phyloP scores from a whole-genome alignment of 2,329 filamentous ascomycete genomes.

The Beauveria brongniartii region DNA sequence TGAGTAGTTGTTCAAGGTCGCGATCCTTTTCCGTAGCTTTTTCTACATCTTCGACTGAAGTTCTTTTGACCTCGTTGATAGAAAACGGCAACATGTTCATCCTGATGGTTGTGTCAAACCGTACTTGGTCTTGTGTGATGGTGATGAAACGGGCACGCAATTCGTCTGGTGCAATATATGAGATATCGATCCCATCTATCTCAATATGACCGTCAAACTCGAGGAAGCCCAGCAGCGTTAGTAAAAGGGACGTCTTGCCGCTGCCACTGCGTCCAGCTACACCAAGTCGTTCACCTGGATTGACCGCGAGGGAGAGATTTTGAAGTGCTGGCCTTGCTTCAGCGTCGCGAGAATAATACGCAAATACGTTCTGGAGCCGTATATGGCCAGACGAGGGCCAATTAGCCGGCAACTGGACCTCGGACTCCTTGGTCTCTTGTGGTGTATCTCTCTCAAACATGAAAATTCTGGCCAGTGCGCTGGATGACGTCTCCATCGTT shows the following conservation, averaged over 20 bases:
- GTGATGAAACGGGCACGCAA: conserved; percentile 33
- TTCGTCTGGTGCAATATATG: conserved; percentile 27
- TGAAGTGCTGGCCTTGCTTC: neutral
- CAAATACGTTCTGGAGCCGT: neutral
- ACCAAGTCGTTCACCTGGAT: conserved; percentile 34
- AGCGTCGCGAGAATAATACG: neutral
- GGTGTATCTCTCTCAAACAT: neutral
- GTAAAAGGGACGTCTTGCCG: conserved; percentile 38
- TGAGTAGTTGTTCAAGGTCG: conserved; percentile 28
- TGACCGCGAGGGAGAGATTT: conserved; percentile 1
- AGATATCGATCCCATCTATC: conserved; percentile 35
- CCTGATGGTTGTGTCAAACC: conserved; percentile 33
- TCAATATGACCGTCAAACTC: conserved; percentile 25
- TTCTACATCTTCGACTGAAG: neutral
- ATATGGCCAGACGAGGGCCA: neutral
- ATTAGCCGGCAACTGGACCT: neutral
- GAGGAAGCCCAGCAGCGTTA: conserved; percentile 37
- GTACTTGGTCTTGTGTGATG: conserved; percentile 37
- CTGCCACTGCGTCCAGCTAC: conserved; percentile 41
- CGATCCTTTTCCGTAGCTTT: conserved; percentile 13
- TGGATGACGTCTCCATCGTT: neutral
- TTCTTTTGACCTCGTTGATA: neutral
- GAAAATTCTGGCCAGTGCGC: neutral
- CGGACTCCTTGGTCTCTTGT: neutral
- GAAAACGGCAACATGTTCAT: conserved; percentile 34